Evolutionary conservation across 2,329 filamentous ascomycete species (phyloP), one percentile per base, ranked within the genome.

Genomic region (Fusarium citri): DNA sequence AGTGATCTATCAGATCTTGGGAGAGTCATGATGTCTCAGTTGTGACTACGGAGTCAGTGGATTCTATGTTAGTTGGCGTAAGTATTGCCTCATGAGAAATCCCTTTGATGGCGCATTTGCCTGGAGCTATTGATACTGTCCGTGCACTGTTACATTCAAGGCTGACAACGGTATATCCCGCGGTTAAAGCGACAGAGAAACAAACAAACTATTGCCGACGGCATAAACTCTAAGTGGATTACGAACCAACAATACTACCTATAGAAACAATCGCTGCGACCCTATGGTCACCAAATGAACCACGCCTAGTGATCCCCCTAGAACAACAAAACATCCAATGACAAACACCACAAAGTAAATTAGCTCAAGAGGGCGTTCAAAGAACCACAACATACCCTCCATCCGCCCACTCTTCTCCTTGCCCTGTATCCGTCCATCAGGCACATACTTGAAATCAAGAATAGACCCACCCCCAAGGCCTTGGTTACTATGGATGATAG

Each of bases 401-500:
- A 28, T 28, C 12, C 69, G 55, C 9, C 57, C 59, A 34, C 64
- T 76, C 16, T 59, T 65, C 59, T 77, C 75, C 48, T 72, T 75
- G 5, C 59, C 55, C 1, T 70, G 74, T 28, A 67, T 53, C 42
- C 34, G 54, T 25, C 64, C 66, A 37, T 68, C 53, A n/a, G 79
- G 79, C 0, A 80, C 58, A 51, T 80, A 71, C 64, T 78, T 79
- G 60, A 80, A 80, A 28, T 77, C 74, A 49, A 80, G 74, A 25
- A 74, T 76, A 2, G 75, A 78, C 6, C 71, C 72, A 5, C 74
- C 74, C 15, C 64, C 71, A 5, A 79, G 71, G 4, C 76, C 74
- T 18, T 58, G 55, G 28, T 56, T 60, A 25, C 76, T 77, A 22
- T 74, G 55, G 15, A 80, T 76, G 6, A 80, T 66, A 8, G 68